These are phyloP conservation scores for Tetracladium setigerum DNA, from an alignment of 495 filamentous ascomycete genomes.

Conservation along the genomic window DNA sequence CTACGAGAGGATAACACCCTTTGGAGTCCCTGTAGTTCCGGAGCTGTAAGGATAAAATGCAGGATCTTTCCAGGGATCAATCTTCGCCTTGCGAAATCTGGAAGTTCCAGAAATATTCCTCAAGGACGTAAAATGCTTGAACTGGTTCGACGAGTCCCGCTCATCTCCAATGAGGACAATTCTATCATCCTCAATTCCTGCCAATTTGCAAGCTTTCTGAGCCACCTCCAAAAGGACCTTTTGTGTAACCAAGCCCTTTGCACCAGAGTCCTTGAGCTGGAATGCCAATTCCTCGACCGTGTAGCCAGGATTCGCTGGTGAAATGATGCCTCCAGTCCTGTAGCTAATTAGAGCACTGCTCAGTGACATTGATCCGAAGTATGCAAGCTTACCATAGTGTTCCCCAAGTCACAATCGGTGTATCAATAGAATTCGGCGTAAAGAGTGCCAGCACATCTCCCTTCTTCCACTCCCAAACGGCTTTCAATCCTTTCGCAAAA, in stretches of 20 bases:
- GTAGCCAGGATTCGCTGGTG: constrained; percentile 84
- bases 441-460: constrained; percentile 68
- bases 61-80: constrained; percentile 49
- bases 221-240: constrained; percentile 52
- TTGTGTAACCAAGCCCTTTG: constrained; percentile 72
- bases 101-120: constrained; percentile 46
- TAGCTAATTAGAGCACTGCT: too few relatives aligned
- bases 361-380: too few relatives aligned
- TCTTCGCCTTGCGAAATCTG: constrained; percentile 28
- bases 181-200: constrained; percentile 53
- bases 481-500: constrained; percentile 74
- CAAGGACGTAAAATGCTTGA: constrained; percentile 74
- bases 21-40: constrained; percentile 57
- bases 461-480: constrained; percentile 66
- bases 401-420: constrained; percentile 65
- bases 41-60: constrained; percentile 74
- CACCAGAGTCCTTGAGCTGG: constrained; percentile 75
- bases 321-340: constrained; percentile 63
- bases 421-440: constrained; percentile 72
- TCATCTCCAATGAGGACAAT: constrained; percentile 77
- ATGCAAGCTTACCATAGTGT: constrained; percentile 47
- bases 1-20: too few relatives aligned
- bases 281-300: constrained; percentile 79
- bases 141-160: constrained; percentile 45
- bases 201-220: constrained; percentile 56